Evolutionary conservation across 2,329 filamentous ascomycete genomes (phyloP).

Genomic region (Aspergillus ochraceoroseus): DNA sequence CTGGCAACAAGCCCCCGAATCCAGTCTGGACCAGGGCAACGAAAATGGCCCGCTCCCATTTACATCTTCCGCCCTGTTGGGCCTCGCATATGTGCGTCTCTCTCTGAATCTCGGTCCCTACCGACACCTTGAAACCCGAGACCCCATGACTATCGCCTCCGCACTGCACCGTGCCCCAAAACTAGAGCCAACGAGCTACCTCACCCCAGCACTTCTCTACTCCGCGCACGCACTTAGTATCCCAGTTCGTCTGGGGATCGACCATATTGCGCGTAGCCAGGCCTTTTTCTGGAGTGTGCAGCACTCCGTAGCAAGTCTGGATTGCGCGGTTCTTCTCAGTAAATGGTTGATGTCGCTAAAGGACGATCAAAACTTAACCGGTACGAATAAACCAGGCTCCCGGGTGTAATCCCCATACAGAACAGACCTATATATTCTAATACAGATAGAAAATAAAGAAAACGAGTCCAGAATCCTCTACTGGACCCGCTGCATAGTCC

Average conservation of each 20-base stretch:
- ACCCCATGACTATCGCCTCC: constrained; percentile 57
- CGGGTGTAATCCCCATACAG: too few species aligned
- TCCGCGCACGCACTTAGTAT: constrained; percentile 65
- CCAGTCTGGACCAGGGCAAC: constrained; percentile 34
- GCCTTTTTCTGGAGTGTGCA: constrained; percentile 39
- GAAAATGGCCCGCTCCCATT: constrained; percentile 35
- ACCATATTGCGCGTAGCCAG: constrained; percentile 36
- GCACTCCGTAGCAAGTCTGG: constrained; percentile 35
- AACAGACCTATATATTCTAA: too few species aligned
- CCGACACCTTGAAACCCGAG: constrained; percentile 60
- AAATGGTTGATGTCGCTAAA: constrained; percentile 43
- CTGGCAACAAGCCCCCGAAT: constrained; percentile 37
- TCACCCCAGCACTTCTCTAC: constrained; percentile 62
- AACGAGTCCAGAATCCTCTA: constrained; percentile 32
- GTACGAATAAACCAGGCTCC: too few species aligned
- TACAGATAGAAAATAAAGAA: too few species aligned
- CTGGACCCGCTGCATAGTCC: constrained; percentile 32
- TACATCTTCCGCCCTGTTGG: constrained; percentile 32
- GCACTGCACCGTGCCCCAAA: constrained; percentile 57
- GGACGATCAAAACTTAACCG: constrained; percentile 22
- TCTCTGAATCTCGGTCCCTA: constrained; percentile 54
- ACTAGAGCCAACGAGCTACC: constrained; percentile 55
- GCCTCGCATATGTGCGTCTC: constrained; percentile 32
- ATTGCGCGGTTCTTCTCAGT: constrained; percentile 41
- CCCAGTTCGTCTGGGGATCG: constrained; percentile 36